Percentiles rank a stretch among this genome's conserved stretches.
Evolutionary conservation across 148 eudicot species (phyloP).

Genomic region (Rhododendron williamsianum): DNA sequence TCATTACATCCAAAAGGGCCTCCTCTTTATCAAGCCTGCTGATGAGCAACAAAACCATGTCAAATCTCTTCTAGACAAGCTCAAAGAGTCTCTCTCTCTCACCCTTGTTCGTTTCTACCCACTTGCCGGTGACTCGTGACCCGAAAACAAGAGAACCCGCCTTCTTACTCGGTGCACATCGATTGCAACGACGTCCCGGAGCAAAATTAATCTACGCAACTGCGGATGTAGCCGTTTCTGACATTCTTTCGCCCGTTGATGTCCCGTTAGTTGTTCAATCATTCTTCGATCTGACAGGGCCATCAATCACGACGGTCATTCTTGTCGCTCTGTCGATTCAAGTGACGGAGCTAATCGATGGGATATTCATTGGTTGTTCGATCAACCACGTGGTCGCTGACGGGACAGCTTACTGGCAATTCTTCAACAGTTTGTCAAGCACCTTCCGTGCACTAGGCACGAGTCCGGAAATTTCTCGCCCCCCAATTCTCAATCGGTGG

Average conservation of each 20-base stretch:
- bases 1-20: neutral
- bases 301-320: constrained; percentile 32
- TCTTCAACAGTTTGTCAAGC: constrained; percentile 25
- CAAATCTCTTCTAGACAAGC: constrained; percentile 18
- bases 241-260: constrained; percentile 17
- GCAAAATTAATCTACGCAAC: constrained; percentile 32
- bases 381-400: constrained; percentile 30
- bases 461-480: constrained; percentile 11
- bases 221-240: neutral
- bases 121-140: constrained; percentile 29
- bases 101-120: constrained; percentile 30
- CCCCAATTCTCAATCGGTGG: constrained; percentile 18
- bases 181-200: constrained; percentile 24
- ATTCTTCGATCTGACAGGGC: constrained; percentile 32
- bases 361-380: constrained; percentile 33
- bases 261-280: constrained; percentile 31
- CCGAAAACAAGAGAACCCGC: constrained; percentile 18
- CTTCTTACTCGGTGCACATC: constrained; percentile 14
- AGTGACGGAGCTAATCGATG: constrained; percentile 34
- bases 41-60: neutral
- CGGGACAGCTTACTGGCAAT: constrained; percentile 35
- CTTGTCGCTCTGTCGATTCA: constrained; percentile 25
- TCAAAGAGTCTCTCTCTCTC: constrained; percentile 26
- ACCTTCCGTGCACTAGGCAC: constrained; percentile 13
- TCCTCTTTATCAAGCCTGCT: neutral